These are phyloP conservation scores for Scedosporium aurantiacum DNA, from an alignment of 2,329 filamentous ascomycete genomes.

Conservation along the genomic window DNA sequence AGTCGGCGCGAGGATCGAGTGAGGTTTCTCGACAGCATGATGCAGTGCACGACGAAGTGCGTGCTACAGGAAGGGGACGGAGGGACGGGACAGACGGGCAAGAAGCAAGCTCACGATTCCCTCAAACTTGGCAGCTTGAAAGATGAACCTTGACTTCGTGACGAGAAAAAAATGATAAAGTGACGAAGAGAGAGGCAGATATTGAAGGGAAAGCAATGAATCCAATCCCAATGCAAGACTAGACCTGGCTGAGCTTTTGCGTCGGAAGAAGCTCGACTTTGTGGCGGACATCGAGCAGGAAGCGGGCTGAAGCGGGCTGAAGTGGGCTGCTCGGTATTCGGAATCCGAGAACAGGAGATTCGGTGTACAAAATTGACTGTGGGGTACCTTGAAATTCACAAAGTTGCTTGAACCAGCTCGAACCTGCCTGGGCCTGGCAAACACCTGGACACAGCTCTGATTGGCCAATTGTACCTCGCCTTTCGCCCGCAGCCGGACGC, in stretches of 20 bases:
- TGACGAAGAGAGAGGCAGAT: no score
- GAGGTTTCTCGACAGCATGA: conserved; percentile 2
- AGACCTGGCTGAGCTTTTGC: neutral
- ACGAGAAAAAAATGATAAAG: no score
- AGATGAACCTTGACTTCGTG: no score
- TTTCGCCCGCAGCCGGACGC: neutral
- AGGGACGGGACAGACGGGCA: neutral
- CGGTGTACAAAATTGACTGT: neutral
- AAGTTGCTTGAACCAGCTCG: no score
- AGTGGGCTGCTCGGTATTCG: neutral
- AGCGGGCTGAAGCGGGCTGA: neutral
- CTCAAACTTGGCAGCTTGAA: neutral
- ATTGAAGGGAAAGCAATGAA: no score
- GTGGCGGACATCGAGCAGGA: neutral
- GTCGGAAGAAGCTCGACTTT: neutral
- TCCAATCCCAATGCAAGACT: no score
- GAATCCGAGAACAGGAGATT: neutral
- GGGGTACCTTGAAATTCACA: neutral
- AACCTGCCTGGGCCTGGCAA: no score
- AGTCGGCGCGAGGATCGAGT: conserved; percentile 4
- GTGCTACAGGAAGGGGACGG: neutral
- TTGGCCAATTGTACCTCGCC: conserved; percentile 5
- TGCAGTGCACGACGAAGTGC: neutral
- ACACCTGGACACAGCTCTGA: neutral
- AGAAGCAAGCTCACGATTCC: neutral